Evolutionary conservation across 306 rosid species (phyloP).

Genomic region (Prunus armeniaca): DNA sequence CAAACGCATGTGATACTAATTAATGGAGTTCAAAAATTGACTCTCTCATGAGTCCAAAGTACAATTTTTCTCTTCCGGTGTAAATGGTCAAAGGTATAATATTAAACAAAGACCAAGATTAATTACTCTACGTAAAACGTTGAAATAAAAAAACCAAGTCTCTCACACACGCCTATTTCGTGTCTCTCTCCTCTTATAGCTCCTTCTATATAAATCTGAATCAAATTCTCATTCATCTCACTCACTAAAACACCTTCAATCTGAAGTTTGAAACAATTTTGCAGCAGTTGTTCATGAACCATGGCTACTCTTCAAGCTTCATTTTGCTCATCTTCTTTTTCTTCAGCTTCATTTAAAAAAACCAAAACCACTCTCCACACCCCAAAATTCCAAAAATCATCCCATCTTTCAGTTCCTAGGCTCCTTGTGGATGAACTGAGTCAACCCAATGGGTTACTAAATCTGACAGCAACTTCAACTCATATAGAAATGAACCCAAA

Average conservation of each 20-base stretch:
- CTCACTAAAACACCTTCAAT: background rate
- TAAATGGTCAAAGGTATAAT: no score
- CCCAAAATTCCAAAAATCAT: conserved; percentile 1
- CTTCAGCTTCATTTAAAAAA: conserved; percentile 7
- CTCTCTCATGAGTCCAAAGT: background rate
- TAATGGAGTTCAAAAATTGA: background rate
- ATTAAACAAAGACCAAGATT: no score
- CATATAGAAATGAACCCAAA: background rate
- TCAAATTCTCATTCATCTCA: background rate
- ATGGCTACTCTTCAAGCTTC: conserved; percentile 30
- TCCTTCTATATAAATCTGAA: background rate
- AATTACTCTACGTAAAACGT: no score
- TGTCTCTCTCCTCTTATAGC: no score
- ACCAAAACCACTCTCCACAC: conserved; percentile 11
- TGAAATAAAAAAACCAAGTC: no score
- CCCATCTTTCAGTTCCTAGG: conserved; percentile 14
- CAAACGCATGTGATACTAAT: no score
- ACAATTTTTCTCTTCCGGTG: background rate
- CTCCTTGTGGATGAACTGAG: conserved; percentile 4
- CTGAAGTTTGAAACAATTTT: background rate
- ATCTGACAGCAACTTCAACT: conserved; percentile 7
- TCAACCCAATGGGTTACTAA: no score
- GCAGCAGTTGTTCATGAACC: background rate
- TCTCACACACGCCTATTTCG: background rate
- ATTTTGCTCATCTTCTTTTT: background rate